A percentile compares a stretch with the other conserved stretches of the same genome.
Evolutionary conservation across 768 basidiomycete species (phyloP).

Genomic region (Calvatia gigantea): DNA sequence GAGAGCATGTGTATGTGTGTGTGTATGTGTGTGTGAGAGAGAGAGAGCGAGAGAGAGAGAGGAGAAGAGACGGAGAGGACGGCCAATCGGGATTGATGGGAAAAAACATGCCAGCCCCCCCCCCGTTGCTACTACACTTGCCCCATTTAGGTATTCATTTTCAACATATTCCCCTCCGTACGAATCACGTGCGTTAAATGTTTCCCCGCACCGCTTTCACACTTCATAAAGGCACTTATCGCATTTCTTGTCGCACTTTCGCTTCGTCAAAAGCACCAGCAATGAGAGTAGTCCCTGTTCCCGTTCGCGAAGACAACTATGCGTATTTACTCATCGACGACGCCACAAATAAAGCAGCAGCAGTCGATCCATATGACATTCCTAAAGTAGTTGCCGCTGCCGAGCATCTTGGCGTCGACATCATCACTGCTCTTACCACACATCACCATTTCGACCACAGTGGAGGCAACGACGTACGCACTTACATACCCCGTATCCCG

Average conservation of each 20-base stretch:
- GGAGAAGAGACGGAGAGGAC: background rate
- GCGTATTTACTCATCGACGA: conserved; percentile 81
- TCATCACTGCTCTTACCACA: conserved; percentile 80
- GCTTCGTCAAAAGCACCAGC: conserved; percentile 5
- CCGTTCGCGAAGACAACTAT: conserved; percentile 80
- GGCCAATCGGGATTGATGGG: background rate
- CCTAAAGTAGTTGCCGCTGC: conserved; percentile 64
- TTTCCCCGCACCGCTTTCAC: background rate
- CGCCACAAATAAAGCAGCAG: conserved; percentile 62
- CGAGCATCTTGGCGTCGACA: conserved; percentile 52
- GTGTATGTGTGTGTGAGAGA: too few species aligned
- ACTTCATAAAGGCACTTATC: too few species aligned
- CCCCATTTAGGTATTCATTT: background rate
- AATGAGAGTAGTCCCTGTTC: conserved; percentile 80
- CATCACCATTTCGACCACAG: conserved; percentile 92
- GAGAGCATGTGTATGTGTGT: background rate
- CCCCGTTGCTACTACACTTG: background rate
- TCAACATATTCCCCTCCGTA: background rate
- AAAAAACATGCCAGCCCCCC: background rate
- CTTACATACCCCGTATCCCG: background rate
- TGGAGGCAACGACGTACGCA: conserved; percentile 74
- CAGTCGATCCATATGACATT: conserved; percentile 79
- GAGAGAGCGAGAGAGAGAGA: background rate
- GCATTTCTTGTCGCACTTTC: background rate
- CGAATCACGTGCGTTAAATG: background rate